Evolutionary conservation across 352 stramenopile genomes (phyloP), one percentile per base, ranked within the genome.

Genomic region (Globisporangium ultimum): DNA sequence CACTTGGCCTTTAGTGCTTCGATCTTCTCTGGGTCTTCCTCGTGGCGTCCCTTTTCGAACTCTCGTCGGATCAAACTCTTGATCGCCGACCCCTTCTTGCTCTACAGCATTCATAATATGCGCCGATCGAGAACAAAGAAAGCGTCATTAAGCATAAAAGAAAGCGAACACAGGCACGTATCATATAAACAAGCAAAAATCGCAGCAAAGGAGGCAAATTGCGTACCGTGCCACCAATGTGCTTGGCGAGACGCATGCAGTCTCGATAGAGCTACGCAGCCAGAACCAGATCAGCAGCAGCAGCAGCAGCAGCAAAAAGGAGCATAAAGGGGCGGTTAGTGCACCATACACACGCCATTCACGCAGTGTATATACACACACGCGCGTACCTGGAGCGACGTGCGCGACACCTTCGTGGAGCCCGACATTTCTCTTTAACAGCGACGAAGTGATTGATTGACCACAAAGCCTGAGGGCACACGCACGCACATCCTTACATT

Each of bases 1-100:
- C 69, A 93, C 84, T 91, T 93, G 71, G 83, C 77, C 60, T 95
- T 95, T 48, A 92, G 75, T 53, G 63, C 68, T 55, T 95, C 85
- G 48, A 95, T 88, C 67, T 89, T 87, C 63, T 92, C 78, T 4
- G 81, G 78, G 62, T 95, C 83, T 49, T 77, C 89, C 71, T 95
- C 85, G 54, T 61, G 60, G 36, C 78, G 78, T 15, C 76, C 80
- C 63, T 95, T 95, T 14, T 89, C 72, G 51, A 95, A 95, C 67
- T 95, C 85, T 22, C 76, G 72, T 52, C 85, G 81, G 36, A 95
- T 73, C 24, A 92, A 65, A 6, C 74, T 60, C 48, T 80, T 78
- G 45, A 95, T 95, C 13, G 85, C 85, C 48, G 80, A 53, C 5
- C 81, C 85, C 61, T 95, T 95, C 66, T 91, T 91, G 66, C 83